Conservation (phyloP, 352 stramenopile genomes). For the Hyaloperonospora arabidopsidis region DNA sequence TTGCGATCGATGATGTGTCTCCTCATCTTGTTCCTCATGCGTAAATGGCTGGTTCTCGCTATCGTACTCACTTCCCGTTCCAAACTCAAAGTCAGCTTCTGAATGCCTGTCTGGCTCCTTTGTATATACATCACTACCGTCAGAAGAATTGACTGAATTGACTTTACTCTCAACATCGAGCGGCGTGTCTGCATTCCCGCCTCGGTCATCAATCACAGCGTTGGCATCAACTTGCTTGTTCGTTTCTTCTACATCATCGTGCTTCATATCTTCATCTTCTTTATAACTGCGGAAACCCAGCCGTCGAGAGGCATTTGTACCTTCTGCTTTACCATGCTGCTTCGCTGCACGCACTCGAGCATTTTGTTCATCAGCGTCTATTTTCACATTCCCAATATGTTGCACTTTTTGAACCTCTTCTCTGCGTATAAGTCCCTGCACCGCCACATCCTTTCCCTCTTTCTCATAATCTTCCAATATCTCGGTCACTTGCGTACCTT, state of each 20-base stretch:
- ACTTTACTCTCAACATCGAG: neutral
- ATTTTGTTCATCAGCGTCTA: too few species aligned
- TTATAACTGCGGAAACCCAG: conserved; percentile 38
- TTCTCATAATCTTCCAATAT: conserved; percentile 12
- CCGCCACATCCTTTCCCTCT: conserved; percentile 4
- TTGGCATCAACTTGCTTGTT: conserved; percentile 14
- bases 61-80: conserved; percentile 7
- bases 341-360: too few species aligned
- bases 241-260: conserved; percentile 17
- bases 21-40: conserved; percentile 11
- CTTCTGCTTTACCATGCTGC: conserved; percentile 25
- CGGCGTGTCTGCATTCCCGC: neutral
- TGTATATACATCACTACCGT: too few species aligned
- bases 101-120: conserved; percentile 12
- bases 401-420: too few species aligned
- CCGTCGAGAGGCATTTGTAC: conserved; percentile 34
- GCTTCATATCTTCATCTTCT: conserved; percentile 8
- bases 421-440: conserved; percentile 2
- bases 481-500: conserved; percentile 31
- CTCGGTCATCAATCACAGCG: conserved; percentile 6
- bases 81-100: conserved; percentile 23
- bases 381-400: too few species aligned
- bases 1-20: conserved; percentile 14
- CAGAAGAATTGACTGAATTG: too few species aligned
- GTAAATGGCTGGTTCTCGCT: conserved; percentile 2